Conservation (phyloP, 2,329 filamentous ascomycete genomes). For the Cercospora zeae-maydis region DNA sequence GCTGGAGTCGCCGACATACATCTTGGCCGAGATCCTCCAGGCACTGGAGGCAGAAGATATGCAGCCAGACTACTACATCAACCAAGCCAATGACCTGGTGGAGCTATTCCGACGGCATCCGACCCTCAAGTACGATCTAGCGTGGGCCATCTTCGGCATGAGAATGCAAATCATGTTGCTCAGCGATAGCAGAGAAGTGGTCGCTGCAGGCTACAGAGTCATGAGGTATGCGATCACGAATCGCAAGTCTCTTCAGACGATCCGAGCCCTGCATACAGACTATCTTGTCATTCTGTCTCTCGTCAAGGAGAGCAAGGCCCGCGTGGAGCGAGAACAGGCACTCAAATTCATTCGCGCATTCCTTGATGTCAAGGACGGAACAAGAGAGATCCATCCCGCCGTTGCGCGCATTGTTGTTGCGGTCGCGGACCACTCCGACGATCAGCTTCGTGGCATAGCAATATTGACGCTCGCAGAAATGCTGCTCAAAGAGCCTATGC, state of each 20-base stretch:
- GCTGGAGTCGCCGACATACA: constrained; percentile 84
- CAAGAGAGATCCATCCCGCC: constrained; percentile 79
- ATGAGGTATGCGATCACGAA: constrained; percentile 94
- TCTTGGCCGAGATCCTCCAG: constrained; percentile 83
- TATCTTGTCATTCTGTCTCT: constrained; percentile 87
- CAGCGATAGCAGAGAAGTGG: constrained; percentile 91
- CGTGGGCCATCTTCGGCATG: constrained; percentile 91
- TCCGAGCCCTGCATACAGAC: constrained; percentile 84
- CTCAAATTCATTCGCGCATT: constrained; percentile 95
- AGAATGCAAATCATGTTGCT: constrained; percentile 94
- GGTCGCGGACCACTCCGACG: constrained; percentile 80
- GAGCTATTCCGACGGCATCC: constrained; percentile 92
- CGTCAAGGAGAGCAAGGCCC: constrained; percentile 94
- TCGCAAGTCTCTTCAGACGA: constrained; percentile 79
- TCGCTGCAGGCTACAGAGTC: constrained; percentile 89
- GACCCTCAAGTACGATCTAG: constrained; percentile 91
- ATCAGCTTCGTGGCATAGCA: constrained; percentile 83
- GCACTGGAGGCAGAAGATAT: constrained; percentile 84
- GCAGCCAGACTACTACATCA: constrained; percentile 91
- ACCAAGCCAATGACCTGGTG: constrained; percentile 86
- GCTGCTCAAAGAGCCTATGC: constrained; percentile 75
- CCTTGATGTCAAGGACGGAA: constrained; percentile 88
- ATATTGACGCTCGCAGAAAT: constrained; percentile 92
- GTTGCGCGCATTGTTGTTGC: constrained; percentile 87
- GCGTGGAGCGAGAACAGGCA: constrained; percentile 93